Evolutionary conservation across 2,329 filamentous ascomycete species (phyloP), one percentile per base, ranked within the genome.

Genomic region (Thermothelomyces thermophilus): DNA sequence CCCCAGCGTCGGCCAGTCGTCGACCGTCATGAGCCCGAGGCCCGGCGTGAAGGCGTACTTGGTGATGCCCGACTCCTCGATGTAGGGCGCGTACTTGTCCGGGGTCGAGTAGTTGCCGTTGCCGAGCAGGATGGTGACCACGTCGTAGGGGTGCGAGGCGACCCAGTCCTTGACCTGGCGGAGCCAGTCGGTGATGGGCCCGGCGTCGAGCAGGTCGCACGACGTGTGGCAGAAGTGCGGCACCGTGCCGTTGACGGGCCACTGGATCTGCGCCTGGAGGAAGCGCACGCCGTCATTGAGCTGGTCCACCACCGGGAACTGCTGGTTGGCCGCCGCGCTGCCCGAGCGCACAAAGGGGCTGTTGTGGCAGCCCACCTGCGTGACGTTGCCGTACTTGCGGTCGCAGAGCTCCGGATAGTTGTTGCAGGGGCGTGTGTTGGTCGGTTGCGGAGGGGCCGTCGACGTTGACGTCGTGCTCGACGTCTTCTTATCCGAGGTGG

Each of bases 181-280:
- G 30, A 96, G 80, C 71, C 88, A 93, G 37, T 79, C 71, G 47
- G 84, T 80, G 44, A 93, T 84, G 7, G 86, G 83, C 0, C 91
- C 90, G 2, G 79, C 87, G 58, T 95, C 84, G 28, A 95, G 77
- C 3, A 95, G 71, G 57, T 89, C 79, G 68, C 90, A 96, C 40
- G 78, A 83, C 1, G 86, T 87, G 66, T 96, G 90, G 68, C 90
- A 96, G 60, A 93, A 88, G 67, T 88, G 86, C 40, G 78, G 78
- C 22, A 64, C 68, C 1, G 70, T 71, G 33, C 65, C 69, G 57
- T 77, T 74, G 19, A 56, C 58, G 1, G 76, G 74, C 66, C 72
- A 83, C 53, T 83, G 80, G 46, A 83, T 82, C 64, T 84, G 80
- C 3, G 68, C 80, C 62, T 84, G 80, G 28, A 84, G 64, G 56